Evolutionary conservation across 2,329 filamentous ascomycete genomes (phyloP), one percentile per base, ranked within the genome.

Genomic region (Aschersonia sp.): DNA sequence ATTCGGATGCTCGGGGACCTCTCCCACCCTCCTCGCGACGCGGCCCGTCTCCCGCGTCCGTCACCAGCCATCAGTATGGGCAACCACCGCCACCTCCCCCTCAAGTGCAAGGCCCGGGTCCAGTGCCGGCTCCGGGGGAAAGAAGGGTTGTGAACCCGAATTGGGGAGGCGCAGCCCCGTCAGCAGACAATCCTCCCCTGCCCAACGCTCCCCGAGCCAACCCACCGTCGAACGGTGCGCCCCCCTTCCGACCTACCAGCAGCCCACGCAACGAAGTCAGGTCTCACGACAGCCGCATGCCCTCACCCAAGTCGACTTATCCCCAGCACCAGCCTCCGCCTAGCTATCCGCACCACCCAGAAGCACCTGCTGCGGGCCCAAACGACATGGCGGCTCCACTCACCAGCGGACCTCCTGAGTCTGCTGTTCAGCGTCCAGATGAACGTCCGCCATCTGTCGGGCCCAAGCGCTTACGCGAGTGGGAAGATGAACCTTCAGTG

Each of bases 261-360:
- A 94, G 85, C 62, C 86, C 89, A 50, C 79, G 86, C n/a, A 79
- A 84, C 45, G 90, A 95, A 54, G 81, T 88, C 44, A 79, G 88
- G 32, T 75, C 92, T 52, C 77, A 90, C 54, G 89, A 95, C 54
- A 87, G 83, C 59, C 81, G 85, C 50, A 84, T 89, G 66, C 79
- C 86, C n/a, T 95, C 90, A n/a, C 89, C 89, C 50, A 89, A 88
- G 58, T 84, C 87, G 40, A 81, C 79, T 6, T 95, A 92, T 58
- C 81, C 84, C 5, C 86, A 89, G 57, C 85, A 86, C 52, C 84
- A 83, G 53, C 67, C 72, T 7, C 62, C 62, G 10, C 58, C 62
- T 12, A 59, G 65, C 9, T 56, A 63, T 45, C 94, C 83, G 55
- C 83, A 85, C 53, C 86, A 87, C 54, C 77, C 78, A 43, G 85